phyloP scores from a whole-genome alignment of 139 green algal genomes.

The Coelastrella sp. region DNA sequence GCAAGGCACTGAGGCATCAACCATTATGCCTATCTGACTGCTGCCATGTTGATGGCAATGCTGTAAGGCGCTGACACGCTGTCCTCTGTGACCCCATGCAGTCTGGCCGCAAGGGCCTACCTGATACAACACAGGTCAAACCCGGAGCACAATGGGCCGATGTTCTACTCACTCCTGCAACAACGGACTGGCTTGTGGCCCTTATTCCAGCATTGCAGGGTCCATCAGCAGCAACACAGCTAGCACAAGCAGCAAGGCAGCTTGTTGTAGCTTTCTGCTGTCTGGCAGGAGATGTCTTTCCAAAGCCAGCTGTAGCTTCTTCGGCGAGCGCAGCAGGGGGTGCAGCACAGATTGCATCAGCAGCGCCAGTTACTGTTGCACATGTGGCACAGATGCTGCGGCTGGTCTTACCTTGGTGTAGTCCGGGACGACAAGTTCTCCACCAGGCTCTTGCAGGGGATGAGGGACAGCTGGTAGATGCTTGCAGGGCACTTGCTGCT shows the following conservation, averaged over 20 bases:
- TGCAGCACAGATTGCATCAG: not conserved
- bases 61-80: no score
- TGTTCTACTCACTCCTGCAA: slow-evolving; percentile 64
- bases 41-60: no score
- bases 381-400: slow-evolving; percentile 73
- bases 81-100: no score
- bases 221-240: not conserved
- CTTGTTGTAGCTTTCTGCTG: slow-evolving; percentile 81
- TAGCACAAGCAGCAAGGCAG: slow-evolving; percentile 63
- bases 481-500: slow-evolving; percentile 53
- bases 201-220: slow-evolving; percentile 59
- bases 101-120: slow-evolving; percentile 22
- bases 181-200: slow-evolving; percentile 71
- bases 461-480: slow-evolving; percentile 79
- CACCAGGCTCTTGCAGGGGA: slow-evolving; percentile 51
- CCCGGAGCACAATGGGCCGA: slow-evolving; percentile 63
- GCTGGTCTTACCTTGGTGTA: slow-evolving; percentile 65
- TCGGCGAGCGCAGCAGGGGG: slow-evolving; percentile 13
- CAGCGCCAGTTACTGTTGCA: slow-evolving; percentile 15
- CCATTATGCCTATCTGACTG: no score
- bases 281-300: slow-evolving; percentile 79
- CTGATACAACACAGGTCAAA: slow-evolving; percentile 50
- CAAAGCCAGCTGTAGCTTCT: slow-evolving; percentile 21
- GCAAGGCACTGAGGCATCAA: no score
- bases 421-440: slow-evolving; percentile 56